Evolutionary conservation across 2,329 filamentous ascomycete genomes (phyloP).

Genomic region (Fusarium cyanostomum): DNA sequence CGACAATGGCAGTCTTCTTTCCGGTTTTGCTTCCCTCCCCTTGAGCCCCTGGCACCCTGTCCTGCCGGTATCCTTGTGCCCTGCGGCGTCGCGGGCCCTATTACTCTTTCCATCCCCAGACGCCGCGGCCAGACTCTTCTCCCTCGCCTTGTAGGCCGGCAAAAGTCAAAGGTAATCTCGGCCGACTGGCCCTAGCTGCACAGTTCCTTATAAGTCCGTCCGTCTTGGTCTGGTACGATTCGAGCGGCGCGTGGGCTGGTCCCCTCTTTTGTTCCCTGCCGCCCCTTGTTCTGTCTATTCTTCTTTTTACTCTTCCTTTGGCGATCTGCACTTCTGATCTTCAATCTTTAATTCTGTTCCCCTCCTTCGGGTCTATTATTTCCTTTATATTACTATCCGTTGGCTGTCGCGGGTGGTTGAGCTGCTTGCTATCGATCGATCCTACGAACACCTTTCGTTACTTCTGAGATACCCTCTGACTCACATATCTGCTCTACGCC

Average conservation of each 20-base stretch:
- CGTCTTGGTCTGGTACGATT: slow-evolving; percentile 42
- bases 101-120: slow-evolving; percentile 29
- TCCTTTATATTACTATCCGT: slow-evolving; percentile 14
- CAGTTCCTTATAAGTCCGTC: slow-evolving; percentile 20
- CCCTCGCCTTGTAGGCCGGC: slow-evolving; percentile 20
- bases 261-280: slow-evolving; percentile 26
- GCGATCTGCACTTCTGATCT: slow-evolving; percentile 30
- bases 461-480: slow-evolving; percentile 24
- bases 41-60: background rate
- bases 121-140: slow-evolving; percentile 7
- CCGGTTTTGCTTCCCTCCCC: background rate
- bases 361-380: slow-evolving; percentile 1
- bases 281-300: slow-evolving; percentile 16
- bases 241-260: slow-evolving; percentile 42
- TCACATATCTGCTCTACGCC: slow-evolving; percentile 6
- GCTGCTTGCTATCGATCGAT: slow-evolving; percentile 2
- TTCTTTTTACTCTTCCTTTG: slow-evolving; percentile 18
- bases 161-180: slow-evolving; percentile 21
- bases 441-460: slow-evolving; percentile 3
- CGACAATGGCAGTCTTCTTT: slow-evolving; percentile 8
- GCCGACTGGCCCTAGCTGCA: background rate
- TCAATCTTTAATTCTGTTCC: slow-evolving; percentile 24
- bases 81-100: slow-evolving; percentile 24
- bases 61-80: background rate
- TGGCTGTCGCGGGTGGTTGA: slow-evolving; percentile 15